Base-by-base conservation (phyloP, 306 rosid genomes). In the Hippophae tibetana region DNA sequence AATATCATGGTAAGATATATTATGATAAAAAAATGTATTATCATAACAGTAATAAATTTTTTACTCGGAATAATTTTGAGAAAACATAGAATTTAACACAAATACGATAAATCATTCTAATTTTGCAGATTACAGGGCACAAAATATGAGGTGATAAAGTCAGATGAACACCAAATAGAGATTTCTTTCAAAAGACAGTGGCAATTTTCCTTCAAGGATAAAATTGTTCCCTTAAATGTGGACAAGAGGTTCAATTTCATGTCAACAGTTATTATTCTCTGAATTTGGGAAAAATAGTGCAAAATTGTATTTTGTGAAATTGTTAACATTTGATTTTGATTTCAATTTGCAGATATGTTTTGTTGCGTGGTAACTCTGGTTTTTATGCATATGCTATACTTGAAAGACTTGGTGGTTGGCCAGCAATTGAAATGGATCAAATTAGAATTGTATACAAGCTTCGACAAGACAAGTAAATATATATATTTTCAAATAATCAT, bases 181-280 rank as follows among this genome's bases (percentile, higher is more conserved):
- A 60, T 90, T 71, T 90, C 97, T 42, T 90, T 90, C 68, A 47
- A 49, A 13, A 74, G 53, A 62, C 66, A 45, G 54, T 90, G 93
- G 85, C 57, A 53, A n/a, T 10, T 58, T 48, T 74, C 85, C 26
- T 47, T 38, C 43, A 41, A 47, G 8, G 56, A 46, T 13, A 10
- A 44, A 12, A 52, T 42, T 9, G 56, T 75, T 41, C 85, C 97
- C 52, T 25, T 87, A 13, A 90, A 65, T 47, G 68, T 85, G 45
- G 96, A 90, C 78, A 73, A 70, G 78, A 81, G 97, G 95, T 90
- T 27, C 18, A 13, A 48, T 13, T 47, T 49, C 8, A n/a, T 13
- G 11, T 6, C 7, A 55, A 47, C n/a, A 47, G 55, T 3, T 13
- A 13, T 12, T 47, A 7, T 40, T 27, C 0, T 14, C n/a, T n/a